A percentile compares a stretch with the other conserved stretches of the same genome.
These are phyloP conservation scores for Cephaloascus albidus DNA, from an alignment of 805 yeast species.

Conservation along the genomic window DNA sequence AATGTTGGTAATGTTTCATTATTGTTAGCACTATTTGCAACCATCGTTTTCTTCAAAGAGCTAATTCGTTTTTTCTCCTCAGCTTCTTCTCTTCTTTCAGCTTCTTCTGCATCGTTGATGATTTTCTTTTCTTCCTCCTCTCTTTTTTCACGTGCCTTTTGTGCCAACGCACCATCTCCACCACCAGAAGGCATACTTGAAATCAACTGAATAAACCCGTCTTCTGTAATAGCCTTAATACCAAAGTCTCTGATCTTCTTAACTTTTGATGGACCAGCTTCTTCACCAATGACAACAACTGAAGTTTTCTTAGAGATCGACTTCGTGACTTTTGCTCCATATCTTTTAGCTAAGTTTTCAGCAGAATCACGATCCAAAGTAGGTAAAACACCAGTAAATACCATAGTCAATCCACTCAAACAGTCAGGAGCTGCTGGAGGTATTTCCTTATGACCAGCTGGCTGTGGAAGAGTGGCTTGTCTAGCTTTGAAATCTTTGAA, in stretches of 20 bases:
- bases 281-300: slow-evolving; percentile 84
- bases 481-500: slow-evolving; percentile 49
- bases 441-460: slow-evolving; percentile 31
- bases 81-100: slow-evolving; percentile 37
- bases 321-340: slow-evolving; percentile 88
- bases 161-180: slow-evolving; percentile 76
- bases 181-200: slow-evolving; percentile 85
- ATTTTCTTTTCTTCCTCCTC: slow-evolving; percentile 57
- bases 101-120: slow-evolving; percentile 25
- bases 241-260: slow-evolving; percentile 63
- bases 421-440: slow-evolving; percentile 87
- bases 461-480: slow-evolving; percentile 19
- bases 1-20: slow-evolving; percentile 1
- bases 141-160: slow-evolving; percentile 59
- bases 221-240: slow-evolving; percentile 79
- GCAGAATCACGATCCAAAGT: slow-evolving; percentile 67
- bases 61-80: slow-evolving; percentile 30
- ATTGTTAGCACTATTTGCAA: slow-evolving; percentile 4
- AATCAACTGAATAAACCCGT: slow-evolving; percentile 71
- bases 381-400: slow-evolving; percentile 87
- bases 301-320: slow-evolving; percentile 81
- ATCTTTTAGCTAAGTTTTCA: slow-evolving; percentile 67
- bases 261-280: slow-evolving; percentile 95
- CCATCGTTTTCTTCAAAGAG: slow-evolving; percentile 18
- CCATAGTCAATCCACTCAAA: slow-evolving; percentile 79